Evolutionary conservation across 78 protist genomes (phyloP).

Genomic region (Guillardia theta): DNA sequence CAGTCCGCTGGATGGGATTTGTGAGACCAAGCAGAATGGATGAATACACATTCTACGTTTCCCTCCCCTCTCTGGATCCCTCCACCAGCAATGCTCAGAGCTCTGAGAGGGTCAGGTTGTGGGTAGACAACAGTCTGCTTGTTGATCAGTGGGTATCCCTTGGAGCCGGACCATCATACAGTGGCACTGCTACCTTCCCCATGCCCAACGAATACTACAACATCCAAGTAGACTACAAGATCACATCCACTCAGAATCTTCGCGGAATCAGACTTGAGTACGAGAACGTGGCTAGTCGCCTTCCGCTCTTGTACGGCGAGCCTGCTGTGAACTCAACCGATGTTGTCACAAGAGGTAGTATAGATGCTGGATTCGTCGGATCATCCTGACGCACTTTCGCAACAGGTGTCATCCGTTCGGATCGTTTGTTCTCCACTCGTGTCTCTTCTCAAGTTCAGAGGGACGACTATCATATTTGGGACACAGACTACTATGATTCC

Average conservation of each 20-base stretch:
- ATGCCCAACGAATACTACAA: background rate
- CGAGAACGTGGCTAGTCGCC: background rate
- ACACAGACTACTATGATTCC: background rate
- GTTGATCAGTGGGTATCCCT: background rate
- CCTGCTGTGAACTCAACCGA: background rate
- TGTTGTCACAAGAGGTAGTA: background rate
- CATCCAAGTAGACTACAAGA: slow-evolving; percentile 15
- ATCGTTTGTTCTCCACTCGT: background rate
- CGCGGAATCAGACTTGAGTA: background rate
- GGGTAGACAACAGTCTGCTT: background rate
- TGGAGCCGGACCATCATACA: background rate
- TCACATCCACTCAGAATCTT: background rate
- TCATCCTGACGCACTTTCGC: too few species aligned
- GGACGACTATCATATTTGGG: background rate
- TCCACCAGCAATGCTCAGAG: background rate
- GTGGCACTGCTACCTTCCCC: background rate
- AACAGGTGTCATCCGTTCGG: slow-evolving; percentile 3
- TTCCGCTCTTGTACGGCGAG: background rate
- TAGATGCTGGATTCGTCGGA: too few species aligned
- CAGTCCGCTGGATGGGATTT: background rate
- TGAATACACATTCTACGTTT: slow-evolving; percentile 24
- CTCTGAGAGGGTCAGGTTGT: background rate
- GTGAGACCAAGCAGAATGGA: background rate
- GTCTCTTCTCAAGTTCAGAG: background rate
- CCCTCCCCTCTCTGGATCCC: background rate